Conservation (phyloP, 2,329 filamentous ascomycete genomes). For the Penicillium brasilianum region DNA sequence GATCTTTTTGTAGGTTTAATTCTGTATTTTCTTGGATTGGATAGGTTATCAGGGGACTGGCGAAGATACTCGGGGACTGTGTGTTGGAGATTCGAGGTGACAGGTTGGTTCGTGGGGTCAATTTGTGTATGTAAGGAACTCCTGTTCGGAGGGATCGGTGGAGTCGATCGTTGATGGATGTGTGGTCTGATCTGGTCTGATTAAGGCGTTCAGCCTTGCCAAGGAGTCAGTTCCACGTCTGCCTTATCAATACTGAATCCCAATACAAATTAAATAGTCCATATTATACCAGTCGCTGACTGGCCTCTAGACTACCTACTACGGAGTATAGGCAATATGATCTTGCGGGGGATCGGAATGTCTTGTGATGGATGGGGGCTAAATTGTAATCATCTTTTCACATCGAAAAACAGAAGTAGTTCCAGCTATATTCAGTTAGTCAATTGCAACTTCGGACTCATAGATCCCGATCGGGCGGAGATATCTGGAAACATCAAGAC, state of each 20-base stretch:
- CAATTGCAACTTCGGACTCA: background rate
- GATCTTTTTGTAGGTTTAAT: background rate
- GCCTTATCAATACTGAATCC: background rate
- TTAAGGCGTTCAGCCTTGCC: background rate
- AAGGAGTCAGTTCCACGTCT: background rate
- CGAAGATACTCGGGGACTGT: too few species aligned
- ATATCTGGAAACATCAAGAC: background rate
- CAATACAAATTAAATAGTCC: background rate
- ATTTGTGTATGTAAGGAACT: conserved; percentile 4
- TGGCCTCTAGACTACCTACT: background rate
- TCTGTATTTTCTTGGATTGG: background rate
- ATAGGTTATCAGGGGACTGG: background rate
- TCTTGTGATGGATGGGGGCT: background rate
- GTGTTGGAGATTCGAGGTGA: background rate
- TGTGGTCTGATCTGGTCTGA: background rate
- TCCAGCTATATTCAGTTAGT: background rate
- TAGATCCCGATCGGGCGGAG: background rate
- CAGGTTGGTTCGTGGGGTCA: background rate
- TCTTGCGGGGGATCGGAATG: background rate
- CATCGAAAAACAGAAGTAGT: background rate
- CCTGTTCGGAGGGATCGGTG: conserved; percentile 12
- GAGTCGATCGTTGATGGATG: conserved; percentile 1
- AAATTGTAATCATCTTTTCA: background rate
- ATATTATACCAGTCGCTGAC: background rate
- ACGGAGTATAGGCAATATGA: background rate